phyloP scores from a whole-genome alignment of 768 basidiomycete species.

The Lentinula lateritia region DNA sequence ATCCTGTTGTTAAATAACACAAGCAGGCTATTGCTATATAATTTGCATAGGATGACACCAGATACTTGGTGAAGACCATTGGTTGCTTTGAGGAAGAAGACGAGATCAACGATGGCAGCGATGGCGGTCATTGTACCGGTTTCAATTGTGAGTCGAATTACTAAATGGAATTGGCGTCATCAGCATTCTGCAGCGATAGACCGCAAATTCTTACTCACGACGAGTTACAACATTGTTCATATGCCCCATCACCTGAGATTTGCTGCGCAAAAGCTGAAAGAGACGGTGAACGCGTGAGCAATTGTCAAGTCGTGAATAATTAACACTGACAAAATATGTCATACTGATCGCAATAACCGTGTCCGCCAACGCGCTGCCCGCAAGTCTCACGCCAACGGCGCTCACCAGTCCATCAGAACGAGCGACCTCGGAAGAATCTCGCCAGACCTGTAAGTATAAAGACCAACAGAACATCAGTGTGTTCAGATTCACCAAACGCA shows the following conservation, averaged over 20 bases:
- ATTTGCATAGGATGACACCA: not conserved
- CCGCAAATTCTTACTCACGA: not conserved
- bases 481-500: not conserved
- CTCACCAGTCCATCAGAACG: constrained; percentile 4
- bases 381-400: constrained; percentile 10
- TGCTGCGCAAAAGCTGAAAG: constrained; percentile 9
- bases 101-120: constrained; percentile 11
- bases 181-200: not conserved
- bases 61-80: not conserved
- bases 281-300: not conserved
- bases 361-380: constrained; percentile 8
- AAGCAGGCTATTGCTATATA: not conserved
- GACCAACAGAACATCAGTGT: not conserved
- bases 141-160: constrained; percentile 12
- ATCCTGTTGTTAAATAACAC: not conserved
- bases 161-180: not conserved
- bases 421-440: not conserved
- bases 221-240: constrained; percentile 9
- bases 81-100: constrained; percentile 8
- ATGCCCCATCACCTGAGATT: not conserved
- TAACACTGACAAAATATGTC: constrained; percentile 10
- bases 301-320: not conserved
- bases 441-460: not conserved
- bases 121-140: constrained; percentile 10
- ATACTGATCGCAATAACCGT: constrained; percentile 11